phyloP scores from a whole-genome alignment of 73 alveolate genomes.

The Tetrahymena thermophila region DNA sequence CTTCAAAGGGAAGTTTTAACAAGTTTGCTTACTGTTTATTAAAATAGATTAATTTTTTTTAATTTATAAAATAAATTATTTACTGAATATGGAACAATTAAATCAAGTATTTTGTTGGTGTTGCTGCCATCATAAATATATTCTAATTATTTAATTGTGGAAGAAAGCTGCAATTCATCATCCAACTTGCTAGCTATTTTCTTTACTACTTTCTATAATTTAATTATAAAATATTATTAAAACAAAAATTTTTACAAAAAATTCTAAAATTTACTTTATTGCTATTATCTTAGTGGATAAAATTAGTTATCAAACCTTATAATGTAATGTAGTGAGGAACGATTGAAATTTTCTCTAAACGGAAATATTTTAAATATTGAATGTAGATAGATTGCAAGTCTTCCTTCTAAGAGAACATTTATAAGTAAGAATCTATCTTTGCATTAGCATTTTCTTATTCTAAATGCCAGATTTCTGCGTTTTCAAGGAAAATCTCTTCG shows the following conservation, averaged over 20 bases:
- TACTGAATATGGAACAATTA: not conserved
- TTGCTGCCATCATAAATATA: not conserved
- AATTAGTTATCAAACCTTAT: not conserved
- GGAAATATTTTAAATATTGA: not conserved
- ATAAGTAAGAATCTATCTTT: not conserved
- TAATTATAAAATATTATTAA: not conserved
- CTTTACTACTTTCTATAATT: not conserved
- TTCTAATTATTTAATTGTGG: not conserved
- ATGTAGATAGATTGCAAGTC: not conserved
- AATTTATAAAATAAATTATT: not conserved
- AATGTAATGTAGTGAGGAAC: not conserved
- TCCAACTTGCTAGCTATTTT: not conserved
- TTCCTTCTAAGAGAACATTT: not conserved
- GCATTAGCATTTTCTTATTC: not conserved
- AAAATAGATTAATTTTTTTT: not conserved
- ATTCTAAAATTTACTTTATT: not conserved
- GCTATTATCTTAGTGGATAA: not conserved
- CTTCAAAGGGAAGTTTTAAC: not conserved
- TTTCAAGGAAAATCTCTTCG: not conserved
- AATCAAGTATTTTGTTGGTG: not conserved
- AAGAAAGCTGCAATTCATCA: not conserved
- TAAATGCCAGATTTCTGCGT: not conserved
- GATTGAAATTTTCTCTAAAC: not conserved
- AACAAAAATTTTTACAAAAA: not conserved
- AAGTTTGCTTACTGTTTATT: not conserved